Evolutionary conservation across 805 yeast genomes (phyloP), one percentile per base, ranked within the genome.

Genomic region (Saturnispora zaruensis): DNA sequence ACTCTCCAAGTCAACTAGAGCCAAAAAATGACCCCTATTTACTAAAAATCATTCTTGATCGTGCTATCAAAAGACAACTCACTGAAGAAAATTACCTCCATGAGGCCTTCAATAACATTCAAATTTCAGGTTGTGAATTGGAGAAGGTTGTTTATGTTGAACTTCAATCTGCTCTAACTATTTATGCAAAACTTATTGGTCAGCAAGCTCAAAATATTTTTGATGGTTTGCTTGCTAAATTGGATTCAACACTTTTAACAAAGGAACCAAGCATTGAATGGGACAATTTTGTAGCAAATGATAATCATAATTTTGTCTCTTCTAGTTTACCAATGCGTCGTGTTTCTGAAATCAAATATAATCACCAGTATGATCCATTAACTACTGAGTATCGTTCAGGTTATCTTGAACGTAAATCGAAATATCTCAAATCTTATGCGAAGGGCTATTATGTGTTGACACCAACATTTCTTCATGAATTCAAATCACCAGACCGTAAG

Each of bases 401-500:
- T 2, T 78, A 74, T 55, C 72, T 91, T 55, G 98, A 93, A 66
- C 78, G 96, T 65, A 77, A 96, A 59, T 87, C 97, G 6, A 91
- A 91, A 72, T 90, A 80, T 64, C 73, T 93, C 56, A 90, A 90
- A 70, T 84, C 91, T n/a, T 93, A 89, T 66, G 79, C 95, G 4
- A 77, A 81, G 54, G 96, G 93, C 3, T 93, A 85, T 81, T 93
- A 88, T 63, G 96, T 91, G 18, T 72, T 91, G 57, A 89, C 99
- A 3, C 85, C 96, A 50, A 81, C 82, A 50, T 89, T 79, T 60
- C 70, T 91, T 50, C 98, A 93, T 64, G 99, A 91, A 68, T 87
- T 91, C 69, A 90, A 89, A 69, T 67, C 88, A 1, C 66, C 80
- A 3, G 96, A 90, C 65, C 76, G 96, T 50, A 84, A 81, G 60